Base-by-base conservation (phyloP, 2,329 filamentous ascomycete genomes). In the Fusarium sp. region DNA sequence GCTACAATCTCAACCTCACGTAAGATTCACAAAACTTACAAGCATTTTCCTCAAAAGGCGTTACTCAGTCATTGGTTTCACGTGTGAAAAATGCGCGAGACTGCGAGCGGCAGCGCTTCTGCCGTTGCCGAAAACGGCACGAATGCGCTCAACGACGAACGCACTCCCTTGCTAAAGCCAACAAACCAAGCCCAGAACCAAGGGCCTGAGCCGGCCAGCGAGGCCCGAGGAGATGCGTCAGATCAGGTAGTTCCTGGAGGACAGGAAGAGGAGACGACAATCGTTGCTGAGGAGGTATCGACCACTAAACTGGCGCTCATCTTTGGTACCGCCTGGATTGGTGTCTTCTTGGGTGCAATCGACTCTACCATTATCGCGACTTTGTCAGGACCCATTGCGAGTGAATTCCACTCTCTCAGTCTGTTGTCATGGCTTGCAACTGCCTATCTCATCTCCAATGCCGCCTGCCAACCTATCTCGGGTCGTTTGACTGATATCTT, bases 401-500 rank as follows among this genome's bases (percentile, higher is more conserved):
- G 88, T 72, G 89, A 90, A 39, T 96, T 97, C 77, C 82, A 88
- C 56, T 96, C 91, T 1, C 85, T 96, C 26, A 90, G 88, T 19
- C 81, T 95, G 5, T 83, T 96, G 40, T 93, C 92, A 1, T 97
- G 93, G 93, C 87, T 97, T 7, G 93, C 92, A 0, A 91, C 91
- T 0, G 89, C 91, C 19, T 97, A 96, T 73, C 84, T 96, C 26
- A 93, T 97, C 70, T 90, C 92, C 66, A 96, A 94, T 74, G 91
- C 93, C 2, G 92, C 92, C 0, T 91, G 88, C 69, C 93, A 96
- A 74, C 93, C 93, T 11, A 83, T 97, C 19, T 92, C 90, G 8
- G 93, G 93, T 6, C 87, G 92, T 6, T 76, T 97, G 58, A 97
- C 93, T 0, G 93, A 97, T 73, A 95, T 97, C 45, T 95, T 95